These are phyloP conservation scores for Hymenoscyphus fructigenus DNA, from an alignment of 2,329 filamentous ascomycete genomes.

Conservation along the genomic window DNA sequence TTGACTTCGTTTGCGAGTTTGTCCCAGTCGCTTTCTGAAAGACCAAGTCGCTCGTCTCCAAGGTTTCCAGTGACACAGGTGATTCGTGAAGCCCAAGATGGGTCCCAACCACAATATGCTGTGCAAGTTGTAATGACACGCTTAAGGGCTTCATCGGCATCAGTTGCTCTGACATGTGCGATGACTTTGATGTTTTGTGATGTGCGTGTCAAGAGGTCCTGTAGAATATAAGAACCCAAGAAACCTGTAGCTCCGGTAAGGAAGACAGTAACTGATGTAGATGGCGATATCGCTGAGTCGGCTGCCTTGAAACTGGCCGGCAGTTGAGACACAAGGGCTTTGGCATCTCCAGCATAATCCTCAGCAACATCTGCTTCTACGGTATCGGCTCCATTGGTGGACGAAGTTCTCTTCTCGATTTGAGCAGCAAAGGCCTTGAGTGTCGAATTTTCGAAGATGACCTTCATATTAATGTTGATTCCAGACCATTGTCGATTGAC, in stretches of 20 bases:
- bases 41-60: slow-evolving; percentile 68
- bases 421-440: slow-evolving; percentile 51
- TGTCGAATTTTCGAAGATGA: slow-evolving; percentile 68
- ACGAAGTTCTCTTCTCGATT: slow-evolving; percentile 47
- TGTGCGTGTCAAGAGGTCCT: slow-evolving; percentile 67
- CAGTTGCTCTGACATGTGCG: slow-evolving; percentile 72
- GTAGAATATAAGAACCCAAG: slow-evolving; percentile 76
- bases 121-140: slow-evolving; percentile 67
- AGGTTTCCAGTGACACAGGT: slow-evolving; percentile 72
- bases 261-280: slow-evolving; percentile 60
- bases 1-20: slow-evolving; percentile 65
- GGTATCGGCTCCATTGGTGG: slow-evolving; percentile 31
- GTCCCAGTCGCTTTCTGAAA: slow-evolving; percentile 66
- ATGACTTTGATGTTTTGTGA: slow-evolving; percentile 61
- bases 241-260: slow-evolving; percentile 91
- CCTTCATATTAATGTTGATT: slow-evolving; percentile 67
- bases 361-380: slow-evolving; percentile 45
- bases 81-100: slow-evolving; percentile 65
- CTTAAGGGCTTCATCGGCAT: slow-evolving; percentile 56
- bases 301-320: slow-evolving; percentile 41
- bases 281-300: slow-evolving; percentile 31
- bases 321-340: slow-evolving; percentile 40
- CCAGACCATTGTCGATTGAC: slow-evolving; percentile 61
- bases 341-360: slow-evolving; percentile 47
- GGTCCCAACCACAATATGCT: slow-evolving; percentile 78